A percentile compares a stretch with the other conserved stretches of the same genome.
Conservation (phyloP, 2,329 filamentous ascomycete species). For the Catunica adiposa region DNA sequence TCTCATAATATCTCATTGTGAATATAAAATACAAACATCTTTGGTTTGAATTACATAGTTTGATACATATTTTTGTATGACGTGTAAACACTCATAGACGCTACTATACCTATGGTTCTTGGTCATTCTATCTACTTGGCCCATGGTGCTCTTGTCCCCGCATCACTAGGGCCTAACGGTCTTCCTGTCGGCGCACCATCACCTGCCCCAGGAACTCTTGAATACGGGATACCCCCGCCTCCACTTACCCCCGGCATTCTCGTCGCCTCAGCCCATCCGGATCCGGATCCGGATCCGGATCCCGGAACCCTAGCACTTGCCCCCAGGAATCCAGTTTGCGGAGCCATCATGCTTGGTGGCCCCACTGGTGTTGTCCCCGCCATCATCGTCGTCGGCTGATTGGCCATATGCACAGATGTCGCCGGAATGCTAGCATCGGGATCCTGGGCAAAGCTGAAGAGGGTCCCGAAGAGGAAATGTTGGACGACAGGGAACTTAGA, state of each 20-base stretch:
- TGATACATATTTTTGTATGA: neutral
- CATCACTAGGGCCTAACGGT: conserved; percentile 14
- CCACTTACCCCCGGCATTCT: conserved; percentile 23
- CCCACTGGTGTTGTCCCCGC: neutral
- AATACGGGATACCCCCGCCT: conserved; percentile 25
- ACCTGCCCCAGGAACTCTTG: conserved; percentile 18
- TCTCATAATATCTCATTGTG: neutral
- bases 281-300: conserved; percentile 3
- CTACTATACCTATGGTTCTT: neutral
- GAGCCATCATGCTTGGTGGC: neutral
- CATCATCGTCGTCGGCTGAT: conserved; percentile 27
- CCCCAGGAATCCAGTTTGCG: neutral
- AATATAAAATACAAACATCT: neutral
- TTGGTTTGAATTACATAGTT: no score
- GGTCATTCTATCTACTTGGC: conserved; percentile 20
- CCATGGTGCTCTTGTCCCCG: conserved; percentile 23
- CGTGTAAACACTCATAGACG: neutral
- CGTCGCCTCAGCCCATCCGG: conserved; percentile 26
- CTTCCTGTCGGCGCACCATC: neutral
- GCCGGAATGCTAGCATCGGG: conserved; percentile 36
- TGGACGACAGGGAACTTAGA: conserved; percentile 98
- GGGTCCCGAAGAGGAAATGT: conserved; percentile 69
- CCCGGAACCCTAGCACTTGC: neutral
- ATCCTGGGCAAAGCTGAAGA: conserved; percentile 63
- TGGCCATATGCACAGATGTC: conserved; percentile 39